Evolutionary conservation across 495 filamentous ascomycete species (phyloP).

Genomic region (Hypoxylon intermedium): DNA sequence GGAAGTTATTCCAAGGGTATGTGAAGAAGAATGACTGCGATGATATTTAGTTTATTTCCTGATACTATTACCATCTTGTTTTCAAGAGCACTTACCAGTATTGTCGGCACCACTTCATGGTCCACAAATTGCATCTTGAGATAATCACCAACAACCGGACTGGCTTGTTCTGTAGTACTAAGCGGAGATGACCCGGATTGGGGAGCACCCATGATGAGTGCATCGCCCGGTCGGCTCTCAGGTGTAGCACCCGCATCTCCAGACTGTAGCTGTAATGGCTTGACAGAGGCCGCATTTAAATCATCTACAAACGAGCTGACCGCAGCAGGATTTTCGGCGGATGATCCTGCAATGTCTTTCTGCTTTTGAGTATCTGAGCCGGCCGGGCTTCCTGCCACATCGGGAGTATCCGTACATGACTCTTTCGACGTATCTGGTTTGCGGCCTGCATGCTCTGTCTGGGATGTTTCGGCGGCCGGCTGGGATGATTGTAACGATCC

Average conservation of each 20-base stretch:
- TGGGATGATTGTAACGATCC: constrained; percentile 1
- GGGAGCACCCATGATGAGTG: constrained; percentile 10
- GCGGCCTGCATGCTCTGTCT: neutral
- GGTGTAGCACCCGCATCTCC: neutral
- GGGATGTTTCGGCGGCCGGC: neutral
- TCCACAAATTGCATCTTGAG: constrained; percentile 98
- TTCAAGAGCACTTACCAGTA: constrained; percentile 71
- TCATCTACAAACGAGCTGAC: neutral
- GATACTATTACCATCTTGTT: constrained; percentile 1
- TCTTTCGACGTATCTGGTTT: constrained; percentile 1
- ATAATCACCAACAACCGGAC: constrained; percentile 95
- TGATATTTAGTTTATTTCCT: constrained; percentile 16
- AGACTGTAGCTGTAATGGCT: neutral
- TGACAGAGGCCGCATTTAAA: neutral
- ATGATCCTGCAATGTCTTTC: neutral
- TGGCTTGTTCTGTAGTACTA: constrained; percentile 25
- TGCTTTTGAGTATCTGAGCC: neutral
- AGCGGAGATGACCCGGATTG: constrained; percentile 21
- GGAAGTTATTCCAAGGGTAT: constrained; percentile 99
- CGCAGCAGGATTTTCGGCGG: neutral
- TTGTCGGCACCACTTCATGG: constrained; percentile 92
- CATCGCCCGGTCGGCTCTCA: neutral
- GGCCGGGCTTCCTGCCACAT: neutral
- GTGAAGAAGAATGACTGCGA: constrained; percentile 83
- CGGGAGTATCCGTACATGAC: neutral